Base-by-base conservation (phyloP, 495 filamentous ascomycete genomes). In the Penicillium alfredii region DNA sequence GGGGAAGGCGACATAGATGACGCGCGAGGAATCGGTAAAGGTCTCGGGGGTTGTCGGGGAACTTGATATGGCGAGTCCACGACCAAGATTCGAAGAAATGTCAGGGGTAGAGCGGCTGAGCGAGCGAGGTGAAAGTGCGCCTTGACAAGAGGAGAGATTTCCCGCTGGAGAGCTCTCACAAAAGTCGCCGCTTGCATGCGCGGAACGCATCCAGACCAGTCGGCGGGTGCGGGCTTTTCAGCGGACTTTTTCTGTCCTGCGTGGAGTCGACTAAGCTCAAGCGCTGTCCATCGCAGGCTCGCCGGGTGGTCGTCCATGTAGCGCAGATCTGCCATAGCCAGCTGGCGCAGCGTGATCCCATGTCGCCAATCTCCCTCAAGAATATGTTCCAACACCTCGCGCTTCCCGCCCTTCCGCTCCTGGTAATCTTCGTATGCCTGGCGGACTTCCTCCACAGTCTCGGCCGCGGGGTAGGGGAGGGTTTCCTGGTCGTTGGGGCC, bases 311-410 rank as follows among this genome's bases (percentile, higher is more conserved):
- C 82, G 46, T 88, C 76, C n/a, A 90, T 66, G 51, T 86, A 68
- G 42, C 83, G 81, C 9, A 86, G 60, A 47, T 93, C 87, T 10
- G 80, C 79, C 72, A 86, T 88, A 30, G 84, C 86, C 3, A 90
- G 66, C 51, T 88, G 84, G 43, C 82, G 84, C 10, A 94, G 60
- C 1, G 74, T 80, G 13, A 93, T 63, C 1, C 87, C 87, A 33
- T 78, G 71, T 13, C 84, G 70, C 86, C 86, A 94, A 55, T 94
- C 87, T 27, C 84, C 84, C 39, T 88, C 81, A 0, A 83, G 46
- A 24, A 94, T 81, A 18, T 84, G 72, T 47, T 87, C 84, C 5
- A 85, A 63, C 4, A 90, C 73, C 51, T 94, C 86, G 30, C 78
- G 69, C 45, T 81, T 84, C 7, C 72, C 74, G 3, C 84, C 83